Evolutionary conservation across 1,284 basidiomycete genomes (phyloP), one percentile per base, ranked within the genome.

Genomic region (Bjerkandera adusta): DNA sequence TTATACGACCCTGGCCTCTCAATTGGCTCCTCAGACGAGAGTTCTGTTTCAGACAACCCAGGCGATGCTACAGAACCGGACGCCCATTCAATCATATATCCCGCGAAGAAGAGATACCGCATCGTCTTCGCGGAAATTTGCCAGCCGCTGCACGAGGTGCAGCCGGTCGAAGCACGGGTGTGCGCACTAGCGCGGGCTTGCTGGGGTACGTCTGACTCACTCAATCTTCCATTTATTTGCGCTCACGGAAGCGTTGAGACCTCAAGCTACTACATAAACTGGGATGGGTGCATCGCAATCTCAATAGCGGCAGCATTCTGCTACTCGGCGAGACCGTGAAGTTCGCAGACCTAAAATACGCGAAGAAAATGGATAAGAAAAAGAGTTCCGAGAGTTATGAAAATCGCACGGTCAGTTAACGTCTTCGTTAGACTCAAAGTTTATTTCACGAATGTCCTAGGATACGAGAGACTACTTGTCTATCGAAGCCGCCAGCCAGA

Each of bases 301-400:
- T 41, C 25, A 41, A 29, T 29, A 11, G 26, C n/a, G 39, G 39
- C 8, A 41, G 32, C 39, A 10, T 41, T 6, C n/a, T 41, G 8
- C 10, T 41, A 3, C 15, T 18, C 22, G n/a, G 4, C 12, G 26
- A 22, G 15, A 22, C 20, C 11, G 26, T 29, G 11, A 41, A 41
- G 25, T 4, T 41, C 25, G 25, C 12, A 10, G 39, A 41, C 12
- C 16, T 41, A 7, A 29, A 41, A 29, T 41, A 41, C 25, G 39
- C 39, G 8, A 26, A 41, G 25, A 41, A 29, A 18, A 41, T 41
- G 39, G 12, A n/a, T 12, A 29, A 41, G n/a, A 3, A 11, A 15
- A 41, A 15, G 8, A 12, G 12, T 26, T n/a, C n/a, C n/a, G n/a
- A n/a, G n/a, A n/a, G n/a, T n/a, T 16, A 41, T 29, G 21, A 13